phyloP scores from a whole-genome alignment of 2,329 filamentous ascomycete genomes.

The Teratosphaeria viscida region DNA sequence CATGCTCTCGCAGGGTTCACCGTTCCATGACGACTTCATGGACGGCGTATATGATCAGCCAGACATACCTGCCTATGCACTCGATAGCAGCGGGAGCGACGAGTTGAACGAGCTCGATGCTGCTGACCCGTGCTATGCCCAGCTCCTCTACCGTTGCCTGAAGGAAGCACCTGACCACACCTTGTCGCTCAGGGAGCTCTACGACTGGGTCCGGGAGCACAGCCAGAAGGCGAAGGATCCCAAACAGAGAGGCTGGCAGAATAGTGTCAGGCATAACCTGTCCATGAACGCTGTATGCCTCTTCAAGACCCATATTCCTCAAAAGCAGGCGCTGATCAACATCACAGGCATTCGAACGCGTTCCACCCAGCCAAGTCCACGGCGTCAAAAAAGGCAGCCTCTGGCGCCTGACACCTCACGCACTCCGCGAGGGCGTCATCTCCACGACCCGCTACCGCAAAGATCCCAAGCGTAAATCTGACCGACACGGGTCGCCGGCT shows the following conservation, averaged over 20 bases:
- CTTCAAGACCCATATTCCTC: slow-evolving; percentile 3
- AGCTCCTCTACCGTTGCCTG: slow-evolving; percentile 68
- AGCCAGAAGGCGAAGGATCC: slow-evolving; percentile 61
- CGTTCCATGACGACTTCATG: slow-evolving; percentile 1
- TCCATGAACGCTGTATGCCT: slow-evolving; percentile 82
- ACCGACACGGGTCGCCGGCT: slow-evolving; percentile 19
- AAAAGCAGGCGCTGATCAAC: slow-evolving; percentile 6
- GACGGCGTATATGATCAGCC: slow-evolving; percentile 2
- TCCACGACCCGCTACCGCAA: slow-evolving; percentile 62
- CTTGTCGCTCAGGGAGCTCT: slow-evolving; percentile 77
- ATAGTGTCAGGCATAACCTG: slow-evolving; percentile 88
- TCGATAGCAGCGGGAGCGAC: slow-evolving; percentile 3
- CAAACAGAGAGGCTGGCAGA: slow-evolving; percentile 66
- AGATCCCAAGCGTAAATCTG: slow-evolving; percentile 32
- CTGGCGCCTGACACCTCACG: slow-evolving; percentile 71
- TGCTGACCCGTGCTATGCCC: slow-evolving; percentile 50
- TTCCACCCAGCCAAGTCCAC: slow-evolving; percentile 30
- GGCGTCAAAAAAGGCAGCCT: slow-evolving; percentile 57
- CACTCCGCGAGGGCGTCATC: slow-evolving; percentile 60
- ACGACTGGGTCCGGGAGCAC: slow-evolving; percentile 77
- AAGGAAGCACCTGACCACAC: slow-evolving; percentile 54
- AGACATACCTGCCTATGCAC: background rate
- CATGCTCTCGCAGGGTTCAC: slow-evolving; percentile 5
- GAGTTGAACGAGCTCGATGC: slow-evolving; percentile 10
- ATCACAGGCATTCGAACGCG: slow-evolving; percentile 46